Evolutionary conservation across 371 early-diverging fungal genomes (phyloP), one percentile per base, ranked within the genome.

Genomic region (Mortierella sp.): DNA sequence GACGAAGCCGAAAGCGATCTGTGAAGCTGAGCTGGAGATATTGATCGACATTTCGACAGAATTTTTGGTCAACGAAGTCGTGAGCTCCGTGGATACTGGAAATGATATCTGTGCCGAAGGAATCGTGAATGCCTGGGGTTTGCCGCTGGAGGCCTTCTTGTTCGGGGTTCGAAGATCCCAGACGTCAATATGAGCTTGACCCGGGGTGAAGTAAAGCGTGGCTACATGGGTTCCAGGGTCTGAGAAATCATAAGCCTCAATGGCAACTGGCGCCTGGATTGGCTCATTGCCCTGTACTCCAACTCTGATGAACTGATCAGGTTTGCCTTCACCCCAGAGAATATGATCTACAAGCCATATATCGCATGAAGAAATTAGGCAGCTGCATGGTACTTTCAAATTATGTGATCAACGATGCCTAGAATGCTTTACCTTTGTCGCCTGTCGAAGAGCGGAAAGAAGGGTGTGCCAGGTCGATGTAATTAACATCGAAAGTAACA

Each of bases 301-400:
- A 2, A 46, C 48, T 9, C 52, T 58, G 30, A 65, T 47, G 19
- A 58, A n/a, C 2, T 58, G 58, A 21, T 51, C 28, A 0, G 65
- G 65, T 17, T 19, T 52, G 12, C 48, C 58, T 6, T 37, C 37
- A 1, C 65, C 65, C 34, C 30, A 65, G 11, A 65, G 7, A 37
- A 65, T 24, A 27, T 57, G 44, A 28, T 65, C 65, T 65, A 60
- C 14, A 51, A 17, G 17, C n/a, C n/a, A n/a, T n/a, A n/a, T n/a
- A n/a, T n/a, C n/a, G n/a, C n/a, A n/a, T n/a, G n/a, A n/a, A n/a
- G 2, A 31, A 2, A 51, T 17, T 39, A 51, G n/a, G 17, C 14
- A 4, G 6, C 28, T 14, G 42, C 7, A 15, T 42, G 19, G 11
- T 19, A 6, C 56, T 15, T 34, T 14, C 14, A 7, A 21, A 4